These are phyloP conservation scores for Candida neerlandica DNA, from an alignment of 1,139 yeast genomes.

Conservation along the genomic window DNA sequence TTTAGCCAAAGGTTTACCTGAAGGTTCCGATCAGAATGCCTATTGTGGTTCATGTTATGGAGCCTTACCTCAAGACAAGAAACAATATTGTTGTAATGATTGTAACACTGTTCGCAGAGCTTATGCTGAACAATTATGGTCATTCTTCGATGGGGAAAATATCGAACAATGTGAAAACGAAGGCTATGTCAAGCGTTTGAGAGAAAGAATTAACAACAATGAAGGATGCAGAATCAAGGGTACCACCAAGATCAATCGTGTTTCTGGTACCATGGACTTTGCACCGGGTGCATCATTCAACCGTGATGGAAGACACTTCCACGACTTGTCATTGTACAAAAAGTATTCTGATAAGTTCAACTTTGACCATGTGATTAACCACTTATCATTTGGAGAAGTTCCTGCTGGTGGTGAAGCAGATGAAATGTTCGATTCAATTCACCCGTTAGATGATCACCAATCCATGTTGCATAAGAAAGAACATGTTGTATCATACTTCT, in stretches of 20 bases:
- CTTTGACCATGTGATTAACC: constrained; percentile 76
- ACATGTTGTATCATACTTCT: constrained; percentile 73
- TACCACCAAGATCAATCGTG: constrained; percentile 75
- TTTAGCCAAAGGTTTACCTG: constrained; percentile 39
- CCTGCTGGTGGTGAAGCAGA: constrained; percentile 35
- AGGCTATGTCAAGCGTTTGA: constrained; percentile 70
- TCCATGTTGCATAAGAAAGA: constrained; percentile 51
- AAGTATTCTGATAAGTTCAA: constrained; percentile 57
- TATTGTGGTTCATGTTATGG: constrained; percentile 95
- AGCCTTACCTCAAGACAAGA: constrained; percentile 63
- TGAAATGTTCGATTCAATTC: constrained; percentile 42
- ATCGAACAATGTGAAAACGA: constrained; percentile 89
- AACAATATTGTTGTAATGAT: constrained; percentile 77
- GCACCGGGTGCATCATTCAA: constrained; percentile 85
- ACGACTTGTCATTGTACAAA: constrained; percentile 76
- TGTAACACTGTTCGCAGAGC: constrained; percentile 84
- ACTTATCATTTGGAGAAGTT: constrained; percentile 72
- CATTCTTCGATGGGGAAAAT: constrained; percentile 82
- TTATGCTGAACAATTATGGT: constrained; percentile 80
- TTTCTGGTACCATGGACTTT: constrained; percentile 89
- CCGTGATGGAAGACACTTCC: constrained; percentile 64
- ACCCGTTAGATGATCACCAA: constrained; percentile 69
- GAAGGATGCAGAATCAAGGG: constrained; percentile 94
- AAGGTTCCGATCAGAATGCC: constrained; percentile 32
- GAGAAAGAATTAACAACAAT: constrained; percentile 49